Base-by-base conservation (phyloP, 2,329 filamentous ascomycete species). In the Coniochaeta prunicola region DNA sequence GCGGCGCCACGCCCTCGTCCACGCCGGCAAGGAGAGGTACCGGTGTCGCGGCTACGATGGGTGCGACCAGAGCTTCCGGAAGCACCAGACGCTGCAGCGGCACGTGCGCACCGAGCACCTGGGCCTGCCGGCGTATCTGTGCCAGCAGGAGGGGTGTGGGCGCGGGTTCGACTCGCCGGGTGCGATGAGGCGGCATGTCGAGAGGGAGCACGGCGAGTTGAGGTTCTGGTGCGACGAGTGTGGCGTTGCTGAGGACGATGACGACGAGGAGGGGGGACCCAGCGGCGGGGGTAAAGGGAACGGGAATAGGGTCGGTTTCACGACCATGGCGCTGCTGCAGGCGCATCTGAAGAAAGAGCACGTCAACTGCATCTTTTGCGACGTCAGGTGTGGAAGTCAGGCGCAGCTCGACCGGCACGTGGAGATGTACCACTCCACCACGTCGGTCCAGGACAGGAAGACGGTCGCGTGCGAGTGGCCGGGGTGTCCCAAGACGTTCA, bases 151-250 rank as follows among this genome's bases (percentile, higher is more conserved):
- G 17, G 70, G 66, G 50, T 97, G 93, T 67, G 73, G 76, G 0
- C 81, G 83, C 60, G 86, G 84, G 2, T 97, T 94, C 67, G 87
- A 93, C 63, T 90, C 86, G 1, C 82, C 87, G 6, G 82, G 82
- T 0, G 85, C 87, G 33, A 77, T 97, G 30, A 86, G 85, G 38
- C 80, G 85, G 15, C 93, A 97, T 67, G 77, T 85, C 40, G 82
- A 85, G 50, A 81, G 85, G 58, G 80, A 86, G 26, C 93, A 97
- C 69, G 83, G 83, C 13, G 81, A 86, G 57, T 79, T 84, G 40
- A 82, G 84, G 59, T 92, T 89, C 73, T 91, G 86, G 76, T 97
- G 93, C 68, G 82, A 86, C 36, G 84, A 91, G 63, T 97, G 93
- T 67, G 61, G 55, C 34, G 60, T 60, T 13, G n/a, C 70, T 70